Evolutionary conservation across 2,329 filamentous ascomycete species (phyloP).

Genomic region (Daldinia sp.): DNA sequence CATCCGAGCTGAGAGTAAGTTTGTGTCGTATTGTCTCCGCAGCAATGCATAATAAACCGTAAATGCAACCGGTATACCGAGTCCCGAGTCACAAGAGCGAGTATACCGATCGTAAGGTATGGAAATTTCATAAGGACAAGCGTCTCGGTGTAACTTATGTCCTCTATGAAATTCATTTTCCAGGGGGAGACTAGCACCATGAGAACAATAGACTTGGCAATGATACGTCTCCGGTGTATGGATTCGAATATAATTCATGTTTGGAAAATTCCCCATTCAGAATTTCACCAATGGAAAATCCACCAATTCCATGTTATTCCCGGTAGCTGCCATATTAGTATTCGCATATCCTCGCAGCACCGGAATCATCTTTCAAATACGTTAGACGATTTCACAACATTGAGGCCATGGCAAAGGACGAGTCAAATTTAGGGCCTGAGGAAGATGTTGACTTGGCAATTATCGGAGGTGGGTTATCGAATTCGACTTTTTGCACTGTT

Average conservation of each 20-base stretch:
- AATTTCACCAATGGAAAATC: neutral
- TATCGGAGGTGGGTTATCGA: constrained; percentile 53
- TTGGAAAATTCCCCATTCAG: constrained; percentile 3
- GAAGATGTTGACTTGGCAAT: constrained; percentile 53
- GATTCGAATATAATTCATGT: constrained; percentile 15
- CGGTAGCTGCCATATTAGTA: neutral
- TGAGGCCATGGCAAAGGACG: constrained; percentile 18
- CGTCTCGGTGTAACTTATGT: constrained; percentile 6
- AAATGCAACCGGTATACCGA: constrained; percentile 11
- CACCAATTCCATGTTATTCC: neutral
- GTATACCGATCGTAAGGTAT: constrained; percentile 1
- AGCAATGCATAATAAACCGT: constrained; percentile 8
- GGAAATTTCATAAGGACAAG: neutral
- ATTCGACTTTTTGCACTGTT: neutral
- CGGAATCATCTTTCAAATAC: neutral
- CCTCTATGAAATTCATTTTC: neutral
- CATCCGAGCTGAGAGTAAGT: constrained; percentile 12
- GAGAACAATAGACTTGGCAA: neutral
- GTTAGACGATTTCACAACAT: neutral
- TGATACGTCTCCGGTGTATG: neutral
- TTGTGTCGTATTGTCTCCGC: constrained; percentile 9
- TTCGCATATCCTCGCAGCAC: neutral
- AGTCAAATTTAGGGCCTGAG: constrained; percentile 1
- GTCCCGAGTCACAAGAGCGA: constrained; percentile 1
- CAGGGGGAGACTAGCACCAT: neutral